Conservation (phyloP, 2,329 filamentous ascomycete species). For the Nemania sp. region DNA sequence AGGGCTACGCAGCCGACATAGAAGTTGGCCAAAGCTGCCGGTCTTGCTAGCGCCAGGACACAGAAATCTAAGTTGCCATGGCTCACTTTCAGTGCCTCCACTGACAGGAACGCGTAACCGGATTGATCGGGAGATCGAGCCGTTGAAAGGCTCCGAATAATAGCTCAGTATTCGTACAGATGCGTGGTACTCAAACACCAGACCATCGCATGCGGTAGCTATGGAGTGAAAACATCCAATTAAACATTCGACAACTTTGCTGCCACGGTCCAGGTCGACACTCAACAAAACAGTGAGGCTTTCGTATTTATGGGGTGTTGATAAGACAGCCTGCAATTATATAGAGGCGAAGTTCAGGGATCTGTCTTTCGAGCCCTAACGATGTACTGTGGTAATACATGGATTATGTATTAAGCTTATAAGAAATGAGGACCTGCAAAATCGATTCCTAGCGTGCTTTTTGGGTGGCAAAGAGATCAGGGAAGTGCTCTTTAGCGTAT, state of each 20-base stretch:
- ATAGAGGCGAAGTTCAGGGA: constrained; percentile 9
- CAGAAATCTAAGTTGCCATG: no score
- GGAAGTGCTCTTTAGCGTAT: constrained; percentile 95
- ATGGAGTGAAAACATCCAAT: no score
- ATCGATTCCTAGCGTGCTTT: constrained; percentile 40
- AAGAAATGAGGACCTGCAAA: neutral
- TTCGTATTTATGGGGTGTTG: neutral
- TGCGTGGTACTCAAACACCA: neutral
- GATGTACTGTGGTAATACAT: constrained; percentile 5
- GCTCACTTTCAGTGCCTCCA: no score
- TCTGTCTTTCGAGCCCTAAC: neutral
- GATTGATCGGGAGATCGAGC: no score
- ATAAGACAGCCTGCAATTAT: constrained; percentile 8
- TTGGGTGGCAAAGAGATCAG: constrained; percentile 45
- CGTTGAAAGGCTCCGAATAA: no score
- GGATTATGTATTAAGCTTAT: constrained; percentile 13
- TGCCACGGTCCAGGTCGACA: neutral
- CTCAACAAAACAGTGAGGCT: no score
- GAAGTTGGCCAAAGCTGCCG: no score
- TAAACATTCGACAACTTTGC: no score
- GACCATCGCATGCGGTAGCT: neutral
- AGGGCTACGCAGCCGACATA: neutral
- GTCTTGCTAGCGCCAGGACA: no score
- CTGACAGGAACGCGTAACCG: no score
- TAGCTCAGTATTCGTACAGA: no score